phyloP scores from a whole-genome alignment of 1,284 basidiomycete genomes.

The Moesziomyces antarcticus region DNA sequence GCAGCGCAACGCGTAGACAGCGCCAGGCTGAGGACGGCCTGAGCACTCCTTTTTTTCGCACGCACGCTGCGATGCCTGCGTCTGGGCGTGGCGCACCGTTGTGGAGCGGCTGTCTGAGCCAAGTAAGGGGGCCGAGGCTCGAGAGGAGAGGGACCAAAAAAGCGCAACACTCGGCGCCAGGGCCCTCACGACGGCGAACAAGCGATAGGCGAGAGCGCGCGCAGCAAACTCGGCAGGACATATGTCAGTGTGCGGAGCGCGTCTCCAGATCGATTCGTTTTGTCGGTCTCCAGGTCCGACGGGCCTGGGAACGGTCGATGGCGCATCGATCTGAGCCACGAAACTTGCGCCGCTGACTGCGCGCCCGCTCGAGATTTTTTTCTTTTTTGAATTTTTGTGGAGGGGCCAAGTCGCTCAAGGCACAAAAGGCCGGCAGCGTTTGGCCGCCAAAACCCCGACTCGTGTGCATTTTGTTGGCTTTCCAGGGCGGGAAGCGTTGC shows the following conservation, averaged over 20 bases:
- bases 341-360: background rate
- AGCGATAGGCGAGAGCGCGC: background rate
- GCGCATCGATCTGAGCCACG: constrained; percentile 4
- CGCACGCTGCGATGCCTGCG: background rate
- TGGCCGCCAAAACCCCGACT: constrained; percentile 1
- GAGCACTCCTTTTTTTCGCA: background rate
- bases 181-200: background rate
- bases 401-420: background rate
- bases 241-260: background rate
- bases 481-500: background rate
- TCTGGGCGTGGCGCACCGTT: background rate
- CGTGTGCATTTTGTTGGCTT: background rate
- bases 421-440: background rate
- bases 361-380: background rate
- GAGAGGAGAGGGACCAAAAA: background rate
- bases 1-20: background rate
- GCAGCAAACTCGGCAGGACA: background rate
- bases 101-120: background rate
- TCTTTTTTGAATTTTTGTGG: constrained; percentile 1
- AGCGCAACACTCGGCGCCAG: too few relatives aligned
- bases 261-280: constrained; percentile 7
- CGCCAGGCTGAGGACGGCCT: too few relatives aligned
- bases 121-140: background rate
- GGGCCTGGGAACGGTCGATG: constrained; percentile 17
- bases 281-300: constrained; percentile 8